phyloP scores from a whole-genome alignment of 2,329 filamentous ascomycete genomes.

The Emergomyces africanus region DNA sequence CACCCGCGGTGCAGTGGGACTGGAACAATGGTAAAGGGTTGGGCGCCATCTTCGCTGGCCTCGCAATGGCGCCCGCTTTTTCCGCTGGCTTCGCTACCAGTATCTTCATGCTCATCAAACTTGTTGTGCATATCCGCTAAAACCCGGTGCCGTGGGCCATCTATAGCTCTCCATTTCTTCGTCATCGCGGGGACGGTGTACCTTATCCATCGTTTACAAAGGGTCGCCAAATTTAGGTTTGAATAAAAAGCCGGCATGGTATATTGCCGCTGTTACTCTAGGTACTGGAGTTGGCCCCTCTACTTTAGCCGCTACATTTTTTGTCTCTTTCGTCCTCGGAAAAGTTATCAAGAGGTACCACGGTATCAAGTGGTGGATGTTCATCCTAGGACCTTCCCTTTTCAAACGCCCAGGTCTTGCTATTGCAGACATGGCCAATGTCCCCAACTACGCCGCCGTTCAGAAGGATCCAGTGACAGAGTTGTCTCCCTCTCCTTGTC shows the following conservation, averaged over 20 bases:
- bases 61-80: constrained; percentile 58
- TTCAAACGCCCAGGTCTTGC: constrained; percentile 45
- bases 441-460: constrained; percentile 67
- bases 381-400: constrained; percentile 51
- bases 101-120: constrained; percentile 63
- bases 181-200: constrained; percentile 61
- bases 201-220: constrained; percentile 69
- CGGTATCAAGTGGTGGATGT: constrained; percentile 50
- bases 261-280: constrained; percentile 53
- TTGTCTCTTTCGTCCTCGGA: constrained; percentile 56
- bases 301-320: constrained; percentile 53
- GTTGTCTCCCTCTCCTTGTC: constrained; percentile 24
- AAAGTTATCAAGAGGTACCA: constrained; percentile 57
- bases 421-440: constrained; percentile 41
- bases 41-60: constrained; percentile 58
- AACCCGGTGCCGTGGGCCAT: constrained; percentile 62
- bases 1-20: constrained; percentile 51
- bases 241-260: constrained; percentile 51
- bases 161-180: constrained; percentile 62
- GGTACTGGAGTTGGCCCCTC: constrained; percentile 50
- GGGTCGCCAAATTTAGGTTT: constrained; percentile 57
- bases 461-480: constrained; percentile 48
- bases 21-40: constrained; percentile 57
- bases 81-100: constrained; percentile 50
- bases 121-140: constrained; percentile 56